Conservation (phyloP, 2,329 filamentous ascomycete genomes). For the Epichloe bromicola region DNA sequence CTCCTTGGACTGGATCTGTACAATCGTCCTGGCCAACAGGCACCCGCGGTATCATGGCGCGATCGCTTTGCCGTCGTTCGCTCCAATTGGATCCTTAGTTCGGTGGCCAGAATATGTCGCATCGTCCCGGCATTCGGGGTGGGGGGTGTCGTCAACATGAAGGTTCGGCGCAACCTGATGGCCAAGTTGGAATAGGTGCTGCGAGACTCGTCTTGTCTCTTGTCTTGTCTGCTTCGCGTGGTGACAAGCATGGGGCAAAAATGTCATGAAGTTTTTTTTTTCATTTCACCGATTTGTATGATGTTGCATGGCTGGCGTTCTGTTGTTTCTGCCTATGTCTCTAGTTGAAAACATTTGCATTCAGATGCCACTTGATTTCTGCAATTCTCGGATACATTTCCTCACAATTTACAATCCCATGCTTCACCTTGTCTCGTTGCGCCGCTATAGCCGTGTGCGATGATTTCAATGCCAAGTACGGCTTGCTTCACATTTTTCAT, state of each 20-base stretch:
- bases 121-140: constrained; percentile 85
- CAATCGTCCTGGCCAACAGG: constrained; percentile 44
- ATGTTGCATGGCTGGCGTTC: not conserved
- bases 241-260: not conserved
- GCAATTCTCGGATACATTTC: too few relatives aligned
- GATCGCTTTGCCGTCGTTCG: constrained; percentile 57
- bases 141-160: constrained; percentile 73
- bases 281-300: not conserved
- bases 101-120: constrained; percentile 62
- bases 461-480: not conserved
- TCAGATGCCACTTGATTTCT: not conserved
- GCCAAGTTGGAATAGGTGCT: constrained; percentile 31
- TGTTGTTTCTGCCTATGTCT: not conserved
- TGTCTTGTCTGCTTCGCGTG: not conserved
- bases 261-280: not conserved
- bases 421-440: too few relatives aligned
- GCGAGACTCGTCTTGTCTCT: not conserved
- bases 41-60: constrained; percentile 24
- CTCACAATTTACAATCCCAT: too few relatives aligned
- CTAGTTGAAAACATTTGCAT: not conserved
- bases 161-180: constrained; percentile 58
- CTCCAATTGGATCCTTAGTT: constrained; percentile 64
- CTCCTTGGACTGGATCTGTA: constrained; percentile 77
- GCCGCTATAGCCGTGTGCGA: too few relatives aligned
- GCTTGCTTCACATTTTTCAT: not conserved